Evolutionary conservation across 1,284 basidiomycete genomes (phyloP), one percentile per base, ranked within the genome.

Genomic region (Athelia sp.): DNA sequence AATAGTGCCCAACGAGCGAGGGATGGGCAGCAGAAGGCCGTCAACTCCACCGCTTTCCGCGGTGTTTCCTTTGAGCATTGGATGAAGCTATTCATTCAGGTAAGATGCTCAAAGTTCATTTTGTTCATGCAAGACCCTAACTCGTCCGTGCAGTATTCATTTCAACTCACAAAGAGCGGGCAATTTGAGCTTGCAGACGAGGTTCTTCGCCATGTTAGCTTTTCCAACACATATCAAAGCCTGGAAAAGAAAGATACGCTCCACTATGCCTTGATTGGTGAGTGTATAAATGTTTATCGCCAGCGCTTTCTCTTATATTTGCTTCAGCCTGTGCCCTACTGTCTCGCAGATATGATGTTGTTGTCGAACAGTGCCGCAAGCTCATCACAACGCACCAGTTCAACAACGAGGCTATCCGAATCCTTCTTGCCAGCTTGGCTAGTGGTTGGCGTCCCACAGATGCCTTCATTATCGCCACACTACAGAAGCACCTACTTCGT

Each of bases 1-100:
- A 40, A 40, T 52, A 54, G 68, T 17, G 43, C 57, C 21, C 63
- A 68, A 45, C 69, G 67, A 47, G 57, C 68, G 34, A 71, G 68
- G 61, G 66, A 68, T 50, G 65, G 58, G 52, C 56, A 62, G 52
- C 62, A 42, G 54, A 69, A 50, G 42, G 32, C 54, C 1, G 67
- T 66, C 11, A 76, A 70, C 43, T 74, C 83, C 1, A 72, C 80
- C 46, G 69, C 78, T 1, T 98, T 96, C 65, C 83, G 94, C 4
- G 88, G 90, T 0, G 75, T 97, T n/a, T 74, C 74, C 2, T 90
- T 93, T 56, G 85, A 90, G 51, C 84, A 90, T 47, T 98, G 96
- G 96, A 66, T 96, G 45, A 72, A 75, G 3, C 63, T 98, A 18
- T 85, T 94, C 57, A 82, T 96, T 72, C 87, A 93, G 73, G 93